Conservation (phyloP, 2,329 filamentous ascomycete genomes). For the Chrysosphaeria jannelii region DNA sequence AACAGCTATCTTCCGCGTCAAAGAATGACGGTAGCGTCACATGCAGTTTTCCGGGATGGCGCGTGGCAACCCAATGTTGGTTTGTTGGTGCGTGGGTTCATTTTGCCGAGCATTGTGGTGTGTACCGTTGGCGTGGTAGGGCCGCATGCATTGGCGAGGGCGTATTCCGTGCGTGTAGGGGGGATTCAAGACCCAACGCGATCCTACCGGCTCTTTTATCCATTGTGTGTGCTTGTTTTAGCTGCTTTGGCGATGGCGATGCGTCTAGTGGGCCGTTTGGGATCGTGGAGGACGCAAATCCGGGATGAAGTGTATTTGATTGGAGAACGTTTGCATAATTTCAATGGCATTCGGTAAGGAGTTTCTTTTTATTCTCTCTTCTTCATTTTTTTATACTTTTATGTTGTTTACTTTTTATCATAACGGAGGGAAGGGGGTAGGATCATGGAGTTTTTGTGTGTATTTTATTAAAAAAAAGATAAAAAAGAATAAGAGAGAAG, state of each 20-base stretch:
- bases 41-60: slow-evolving; percentile 41
- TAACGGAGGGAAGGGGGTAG: too few species aligned
- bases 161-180: slow-evolving; percentile 3
- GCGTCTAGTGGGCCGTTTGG: slow-evolving; percentile 28
- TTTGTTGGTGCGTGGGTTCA: slow-evolving; percentile 58
- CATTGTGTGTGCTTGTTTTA: slow-evolving; percentile 39
- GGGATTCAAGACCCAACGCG: not conserved
- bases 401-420: not conserved
- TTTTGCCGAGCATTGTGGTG: slow-evolving; percentile 42
- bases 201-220: slow-evolving; percentile 13
- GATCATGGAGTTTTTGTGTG: too few species aligned
- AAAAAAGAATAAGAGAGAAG: too few species aligned
- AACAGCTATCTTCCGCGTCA: slow-evolving; percentile 37
- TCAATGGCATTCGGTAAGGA: slow-evolving; percentile 11
- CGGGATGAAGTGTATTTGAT: slow-evolving; percentile 90
- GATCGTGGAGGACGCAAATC: slow-evolving; percentile 51
- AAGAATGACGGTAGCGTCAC: slow-evolving; percentile 36
- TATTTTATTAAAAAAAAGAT: too few species aligned
- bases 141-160: slow-evolving; percentile 14
- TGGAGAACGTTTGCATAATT: slow-evolving; percentile 83
- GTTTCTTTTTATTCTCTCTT: not conserved
- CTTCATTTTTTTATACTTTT: not conserved
- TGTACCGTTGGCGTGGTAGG: slow-evolving; percentile 28
- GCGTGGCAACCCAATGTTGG: slow-evolving; percentile 51
- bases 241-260: slow-evolving; percentile 17